Conservation (phyloP, 108 stramenopile genomes). For the Nitzschia sp. region DNA sequence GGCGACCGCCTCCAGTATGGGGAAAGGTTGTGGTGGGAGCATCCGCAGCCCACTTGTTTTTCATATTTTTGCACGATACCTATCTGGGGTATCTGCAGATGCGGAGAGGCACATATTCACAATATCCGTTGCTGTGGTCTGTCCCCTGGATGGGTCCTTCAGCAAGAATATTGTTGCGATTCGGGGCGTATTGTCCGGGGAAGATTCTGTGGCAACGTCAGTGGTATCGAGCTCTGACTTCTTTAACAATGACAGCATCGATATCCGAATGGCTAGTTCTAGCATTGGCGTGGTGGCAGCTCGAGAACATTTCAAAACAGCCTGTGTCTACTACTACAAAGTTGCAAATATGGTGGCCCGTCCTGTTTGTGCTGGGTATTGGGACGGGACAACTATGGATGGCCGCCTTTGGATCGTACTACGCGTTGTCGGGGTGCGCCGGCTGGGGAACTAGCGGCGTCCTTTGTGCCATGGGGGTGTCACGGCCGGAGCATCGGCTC, state of each 20-base stretch:
- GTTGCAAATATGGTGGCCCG: slow-evolving; percentile 28
- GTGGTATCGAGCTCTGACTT: slow-evolving; percentile 24
- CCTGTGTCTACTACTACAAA: neutral
- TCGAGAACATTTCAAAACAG: slow-evolving; percentile 1
- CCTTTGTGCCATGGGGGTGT: slow-evolving; percentile 41
- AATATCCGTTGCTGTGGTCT: slow-evolving; percentile 26
- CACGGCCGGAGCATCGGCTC: slow-evolving; percentile 27
- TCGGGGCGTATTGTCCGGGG: slow-evolving; percentile 41
- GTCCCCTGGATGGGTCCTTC: slow-evolving; percentile 39
- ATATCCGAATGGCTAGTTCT: slow-evolving; percentile 30
- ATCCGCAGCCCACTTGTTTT: slow-evolving; percentile 17
- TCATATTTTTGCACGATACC: slow-evolving; percentile 33
- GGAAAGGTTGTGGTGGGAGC: slow-evolving; percentile 19
- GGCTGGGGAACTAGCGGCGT: slow-evolving; percentile 49
- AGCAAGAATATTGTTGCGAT: slow-evolving; percentile 21
- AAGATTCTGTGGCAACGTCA: slow-evolving; percentile 13
- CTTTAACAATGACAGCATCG: slow-evolving; percentile 21
- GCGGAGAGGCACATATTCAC: slow-evolving; percentile 14
- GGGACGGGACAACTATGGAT: slow-evolving; percentile 49
- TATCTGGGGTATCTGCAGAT: slow-evolving; percentile 32
- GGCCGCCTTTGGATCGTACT: slow-evolving; percentile 30
- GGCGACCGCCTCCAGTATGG: neutral
- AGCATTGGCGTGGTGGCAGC: slow-evolving; percentile 28
- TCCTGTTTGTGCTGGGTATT: slow-evolving; percentile 18
- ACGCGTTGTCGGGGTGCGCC: slow-evolving; percentile 29